phyloP scores from a whole-genome alignment of 1,139 yeast species.

The Yamadazyma diddensiae region DNA sequence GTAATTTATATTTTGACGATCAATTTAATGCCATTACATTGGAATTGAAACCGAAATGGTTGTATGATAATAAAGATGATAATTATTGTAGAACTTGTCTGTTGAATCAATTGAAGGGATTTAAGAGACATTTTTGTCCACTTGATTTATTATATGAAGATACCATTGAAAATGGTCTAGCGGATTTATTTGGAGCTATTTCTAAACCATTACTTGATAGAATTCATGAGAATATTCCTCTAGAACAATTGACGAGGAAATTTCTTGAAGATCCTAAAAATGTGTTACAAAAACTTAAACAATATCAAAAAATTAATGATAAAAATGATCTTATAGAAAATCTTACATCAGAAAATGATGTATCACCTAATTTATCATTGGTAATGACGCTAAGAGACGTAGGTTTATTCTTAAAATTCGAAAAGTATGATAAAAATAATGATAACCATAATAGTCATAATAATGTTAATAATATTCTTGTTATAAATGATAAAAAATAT shows the following conservation, averaged over 20 bases:
- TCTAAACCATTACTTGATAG: constrained; percentile 22
- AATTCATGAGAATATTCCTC: constrained; percentile 25
- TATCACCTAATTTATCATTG: constrained; percentile 40
- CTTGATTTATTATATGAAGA: constrained; percentile 35
- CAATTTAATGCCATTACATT: constrained; percentile 30
- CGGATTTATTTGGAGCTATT: constrained; percentile 32
- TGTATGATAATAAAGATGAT: constrained; percentile 35
- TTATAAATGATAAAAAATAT: constrained; percentile 25
- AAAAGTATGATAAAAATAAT: constrained; percentile 28
- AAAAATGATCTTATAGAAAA: constrained; percentile 34
- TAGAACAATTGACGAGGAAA: constrained; percentile 24
- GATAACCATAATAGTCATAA: constrained; percentile 34
- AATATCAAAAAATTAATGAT: constrained; percentile 34
- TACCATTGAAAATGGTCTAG: constrained; percentile 32
- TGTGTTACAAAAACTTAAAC: constrained; percentile 37
- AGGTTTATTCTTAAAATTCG: constrained; percentile 47
- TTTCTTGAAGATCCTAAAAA: constrained; percentile 32
- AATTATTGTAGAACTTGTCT: constrained; percentile 48
- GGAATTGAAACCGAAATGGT: constrained; percentile 49
- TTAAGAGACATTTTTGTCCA: constrained; percentile 43
- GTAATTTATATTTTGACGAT: constrained; percentile 28
- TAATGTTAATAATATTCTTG: constrained; percentile 30
- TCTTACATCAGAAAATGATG: constrained; percentile 38
- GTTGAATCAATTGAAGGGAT: constrained; percentile 34
- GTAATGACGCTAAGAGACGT: constrained; percentile 59